Evolutionary conservation across 2,329 filamentous ascomycete genomes (phyloP), one percentile per base, ranked within the genome.

Genomic region (Sarocladiaceae sp.): DNA sequence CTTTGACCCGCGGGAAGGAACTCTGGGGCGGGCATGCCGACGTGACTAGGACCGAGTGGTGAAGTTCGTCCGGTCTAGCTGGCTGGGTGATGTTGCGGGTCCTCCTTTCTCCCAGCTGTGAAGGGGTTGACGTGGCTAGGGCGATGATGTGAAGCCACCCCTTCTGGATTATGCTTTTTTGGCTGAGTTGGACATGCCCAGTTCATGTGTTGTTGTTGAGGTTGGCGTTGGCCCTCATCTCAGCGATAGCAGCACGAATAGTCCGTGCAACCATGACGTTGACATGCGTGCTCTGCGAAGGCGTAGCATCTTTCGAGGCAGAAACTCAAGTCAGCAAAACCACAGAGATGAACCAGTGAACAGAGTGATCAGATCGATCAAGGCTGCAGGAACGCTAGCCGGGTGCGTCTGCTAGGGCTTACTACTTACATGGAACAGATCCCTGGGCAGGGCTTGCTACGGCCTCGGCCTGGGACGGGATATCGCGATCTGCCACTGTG

Each of bases 201-300:
- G n/a, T n/a, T 48, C 44, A 33, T 18, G 17, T 48, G 25, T 20
- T 48, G 44, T 11, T 42, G 20, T 25, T 42, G 18, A 18, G 20
- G 25, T 28, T 46, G 29, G 18, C 28, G 33, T 50, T 50, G 10
- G 47, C 47, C n/a, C 26, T 50, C 48, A 55, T 49, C 47, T 53
- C 52, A n/a, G 51, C 48, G 29, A 56, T 46, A 25, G 54, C 54
- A 4, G 50, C 33, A 13, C 52, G 54, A 33, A 54, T 56, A 8
- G 66, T 67, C 35, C 57, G 61, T 29, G 62, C 60, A 51, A 69
- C 64, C 58, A 62, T 60, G 12, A 62, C 60, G n/a, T 50, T 50
- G 29, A 37, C 22, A 5, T 26, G 33, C 20, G 47, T 37, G 20
- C 29, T 37, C 18, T 50, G 47, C 12, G 29, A 36, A 5, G 47